These are phyloP conservation scores for Yarrowia keelungensis DNA, from an alignment of 805 yeast genomes.

Conservation along the genomic window DNA sequence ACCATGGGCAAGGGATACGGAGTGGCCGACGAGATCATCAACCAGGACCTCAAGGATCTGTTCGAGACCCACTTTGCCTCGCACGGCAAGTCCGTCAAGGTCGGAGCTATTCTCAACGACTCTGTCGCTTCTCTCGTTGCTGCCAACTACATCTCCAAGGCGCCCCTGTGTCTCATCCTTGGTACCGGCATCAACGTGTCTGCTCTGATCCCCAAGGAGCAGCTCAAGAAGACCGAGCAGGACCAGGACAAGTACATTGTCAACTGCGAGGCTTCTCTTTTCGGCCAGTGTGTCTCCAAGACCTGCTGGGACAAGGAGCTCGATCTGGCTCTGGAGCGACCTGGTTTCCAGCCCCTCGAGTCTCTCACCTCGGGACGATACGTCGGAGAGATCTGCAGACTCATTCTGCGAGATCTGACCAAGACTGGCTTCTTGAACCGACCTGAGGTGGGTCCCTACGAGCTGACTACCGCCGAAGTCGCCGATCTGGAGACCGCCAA, in stretches of 20 bases:
- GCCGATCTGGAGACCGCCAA: constrained; percentile 27
- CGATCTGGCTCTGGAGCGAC: constrained; percentile 66
- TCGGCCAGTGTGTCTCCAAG: constrained; percentile 78
- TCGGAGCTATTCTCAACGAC: constrained; percentile 87
- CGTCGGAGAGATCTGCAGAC: constrained; percentile 82
- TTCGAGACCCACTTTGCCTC: constrained; percentile 68
- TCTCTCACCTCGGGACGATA: constrained; percentile 88
- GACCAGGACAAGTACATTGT: constrained; percentile 57
- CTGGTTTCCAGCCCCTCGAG: constrained; percentile 87
- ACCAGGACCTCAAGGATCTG: constrained; percentile 73
- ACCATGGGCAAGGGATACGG: constrained; percentile 74
- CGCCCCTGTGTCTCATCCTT: constrained; percentile 82
- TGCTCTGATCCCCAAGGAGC: constrained; percentile 59
- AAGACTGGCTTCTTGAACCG: constrained; percentile 51
- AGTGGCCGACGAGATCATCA: constrained; percentile 71
- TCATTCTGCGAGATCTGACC: constrained; percentile 68
- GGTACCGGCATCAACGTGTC: constrained; percentile 92
- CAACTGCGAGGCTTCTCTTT: constrained; percentile 93
- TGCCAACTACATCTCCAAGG: constrained; percentile 66
- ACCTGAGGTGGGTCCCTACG: constrained; percentile 45
- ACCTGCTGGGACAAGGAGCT: constrained; percentile 76
- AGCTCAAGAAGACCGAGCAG: constrained; percentile 55
- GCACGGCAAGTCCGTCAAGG: constrained; percentile 59
- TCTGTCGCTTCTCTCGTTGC: constrained; percentile 86
- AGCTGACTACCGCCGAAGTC: constrained; percentile 42